These are phyloP conservation scores for Amyloporia xantha DNA, from an alignment of 768 basidiomycete genomes.

Conservation along the genomic window DNA sequence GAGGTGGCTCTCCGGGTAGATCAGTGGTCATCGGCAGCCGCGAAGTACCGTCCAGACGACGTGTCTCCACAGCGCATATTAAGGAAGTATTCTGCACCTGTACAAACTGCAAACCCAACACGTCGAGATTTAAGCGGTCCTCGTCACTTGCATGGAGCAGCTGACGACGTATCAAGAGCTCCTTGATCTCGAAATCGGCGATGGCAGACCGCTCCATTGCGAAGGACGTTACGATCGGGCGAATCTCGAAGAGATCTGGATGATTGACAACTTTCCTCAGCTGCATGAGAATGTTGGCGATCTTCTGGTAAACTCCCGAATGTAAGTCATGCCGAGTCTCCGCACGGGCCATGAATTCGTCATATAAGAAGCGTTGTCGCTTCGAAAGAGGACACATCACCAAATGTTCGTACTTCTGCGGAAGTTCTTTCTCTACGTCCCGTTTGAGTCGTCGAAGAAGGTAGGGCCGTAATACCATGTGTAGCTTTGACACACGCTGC, in stretches of 20 bases:
- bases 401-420: conserved; percentile 89
- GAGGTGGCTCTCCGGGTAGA: conserved; percentile 57
- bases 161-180: conserved; percentile 75
- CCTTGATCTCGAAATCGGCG: conserved; percentile 81
- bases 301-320: conserved; percentile 83
- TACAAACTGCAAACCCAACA: conserved; percentile 61
- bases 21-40: conserved; percentile 48
- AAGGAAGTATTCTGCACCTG: conserved; percentile 46
- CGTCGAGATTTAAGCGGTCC: conserved; percentile 52
- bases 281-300: conserved; percentile 96
- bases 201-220: conserved; percentile 68
- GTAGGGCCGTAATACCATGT: conserved; percentile 93
- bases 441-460: conserved; percentile 92
- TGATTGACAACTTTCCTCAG: conserved; percentile 95
- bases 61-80: conserved; percentile 46
- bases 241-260: conserved; percentile 86
- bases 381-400: conserved; percentile 85
- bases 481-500: conserved; percentile 82
- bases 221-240: conserved; percentile 76
- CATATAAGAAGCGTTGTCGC: conserved; percentile 90
- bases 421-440: conserved; percentile 95
- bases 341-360: conserved; percentile 90
- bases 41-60: conserved; percentile 52
- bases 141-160: conserved; percentile 51
- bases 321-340: conserved; percentile 77